Evolutionary conservation across 306 rosid species (phyloP).

Genomic region (Prinsepia uniflora): DNA sequence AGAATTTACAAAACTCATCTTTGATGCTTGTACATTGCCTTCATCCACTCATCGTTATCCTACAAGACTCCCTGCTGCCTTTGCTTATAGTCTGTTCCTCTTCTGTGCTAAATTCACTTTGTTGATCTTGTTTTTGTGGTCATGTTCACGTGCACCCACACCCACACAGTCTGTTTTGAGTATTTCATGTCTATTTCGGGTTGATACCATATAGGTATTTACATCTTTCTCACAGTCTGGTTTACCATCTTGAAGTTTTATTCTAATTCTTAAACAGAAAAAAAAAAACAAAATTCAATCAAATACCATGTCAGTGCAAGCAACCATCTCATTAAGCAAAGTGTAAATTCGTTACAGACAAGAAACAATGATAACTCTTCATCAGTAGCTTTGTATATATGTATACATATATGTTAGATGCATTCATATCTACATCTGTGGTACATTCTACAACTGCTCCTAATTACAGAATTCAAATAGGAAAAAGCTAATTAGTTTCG

Average conservation of each 20-base stretch:
- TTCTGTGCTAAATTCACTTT: conserved; percentile 1
- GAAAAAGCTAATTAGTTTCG: conserved; percentile 6
- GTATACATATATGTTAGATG: background rate
- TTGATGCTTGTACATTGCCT: conserved; percentile 9
- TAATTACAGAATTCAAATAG: conserved; percentile 14
- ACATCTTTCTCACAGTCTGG: background rate
- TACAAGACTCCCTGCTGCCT: conserved; percentile 3
- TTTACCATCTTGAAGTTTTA: conserved; percentile 12
- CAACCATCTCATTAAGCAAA: background rate
- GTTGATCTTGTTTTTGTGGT: background rate
- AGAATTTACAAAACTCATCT: conserved; percentile 5
- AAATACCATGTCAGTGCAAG: background rate
- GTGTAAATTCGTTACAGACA: background rate
- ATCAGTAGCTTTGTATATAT: background rate
- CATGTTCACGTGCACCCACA: background rate
- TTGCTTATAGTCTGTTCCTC: background rate
- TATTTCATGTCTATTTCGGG: conserved; percentile 6
- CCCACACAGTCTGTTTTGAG: conserved; percentile 3
- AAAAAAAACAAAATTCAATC: background rate
- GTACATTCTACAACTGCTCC: conserved; percentile 12
- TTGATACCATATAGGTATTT: background rate
- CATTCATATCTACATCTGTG: background rate
- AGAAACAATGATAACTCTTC: background rate
- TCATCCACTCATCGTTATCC: conserved; percentile 1
- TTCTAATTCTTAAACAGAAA: background rate